Base-by-base conservation (phyloP, 139 green algal species). In the Chlorella sp. region DNA sequence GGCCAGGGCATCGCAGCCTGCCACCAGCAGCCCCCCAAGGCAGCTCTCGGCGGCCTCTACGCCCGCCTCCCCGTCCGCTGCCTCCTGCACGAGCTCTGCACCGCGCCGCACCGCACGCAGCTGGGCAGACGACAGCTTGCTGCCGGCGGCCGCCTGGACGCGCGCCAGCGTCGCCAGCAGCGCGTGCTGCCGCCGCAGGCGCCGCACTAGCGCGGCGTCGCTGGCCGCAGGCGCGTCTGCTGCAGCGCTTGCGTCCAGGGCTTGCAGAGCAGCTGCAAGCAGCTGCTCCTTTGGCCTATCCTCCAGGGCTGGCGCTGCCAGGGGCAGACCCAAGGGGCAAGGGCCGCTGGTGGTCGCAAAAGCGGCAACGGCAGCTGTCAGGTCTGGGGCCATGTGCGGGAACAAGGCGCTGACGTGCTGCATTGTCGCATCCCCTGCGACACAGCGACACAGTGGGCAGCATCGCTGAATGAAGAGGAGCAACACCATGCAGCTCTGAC, bases 21-120 rank as follows among this genome's bases (percentile, higher is more conserved):
- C 27, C 15, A 53, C 66, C 21, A 75, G 55, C 51, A 75, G 69
- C 14, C 66, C 38, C 53, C 56, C 53, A 51, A 75, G 53, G 69
- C 51, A 64, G 67, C 27, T 45, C 31, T 43, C 21, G 31, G 1
- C 31, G 5, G 2, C 5, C 8, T 17, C 51, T 74, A 51, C 68
- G 50, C 50, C 51, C 25, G 50, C 50, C 31, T 21, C 69, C 19
- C 19, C 69, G 2, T 51, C 25, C 9, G 67, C 67, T 29, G 27
- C 38, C 36, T 67, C 53, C 69, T 75, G 69, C 69, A 75, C 15
- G 15, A n/a, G 27, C 3, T 11, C 27, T 8, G 69, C 53, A 4
- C 53, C 69, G 6, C 48, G 38, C 17, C 53, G 46, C 1, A 33
- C 67, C 11, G 42, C 21, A 7, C 23, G 4, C 19, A 60, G 31